A percentile compares a stretch with the other conserved stretches of the same genome.
These are phyloP conservation scores for Paecilomyces sp. DNA, from an alignment of 2,329 filamentous ascomycete genomes.

Conservation along the genomic window DNA sequence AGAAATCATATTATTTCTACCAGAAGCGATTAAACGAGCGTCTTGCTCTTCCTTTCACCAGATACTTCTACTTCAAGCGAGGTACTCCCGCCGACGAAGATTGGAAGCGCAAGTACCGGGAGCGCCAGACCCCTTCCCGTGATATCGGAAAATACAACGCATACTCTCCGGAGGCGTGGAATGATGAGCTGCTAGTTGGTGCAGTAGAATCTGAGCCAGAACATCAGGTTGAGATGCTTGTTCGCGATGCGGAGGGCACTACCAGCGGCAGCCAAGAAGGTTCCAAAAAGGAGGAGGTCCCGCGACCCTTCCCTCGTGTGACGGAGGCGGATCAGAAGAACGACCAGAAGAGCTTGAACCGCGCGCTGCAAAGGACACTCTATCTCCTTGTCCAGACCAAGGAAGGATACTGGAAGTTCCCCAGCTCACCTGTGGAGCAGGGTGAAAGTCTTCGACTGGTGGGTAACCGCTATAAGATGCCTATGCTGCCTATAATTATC, in stretches of 20 bases:
- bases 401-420: constrained; percentile 73
- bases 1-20: constrained; percentile 92
- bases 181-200: constrained; percentile 79
- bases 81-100: constrained; percentile 78
- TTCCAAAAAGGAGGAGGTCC: constrained; percentile 57
- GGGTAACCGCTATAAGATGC: constrained; percentile 28
- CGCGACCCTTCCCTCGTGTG: constrained; percentile 60
- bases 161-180: constrained; percentile 69
- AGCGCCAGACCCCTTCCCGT: constrained; percentile 69
- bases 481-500: neutral
- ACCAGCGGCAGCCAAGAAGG: constrained; percentile 31
- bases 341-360: constrained; percentile 72
- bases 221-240: constrained; percentile 58
- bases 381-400: constrained; percentile 75
- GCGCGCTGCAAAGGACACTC: constrained; percentile 70
- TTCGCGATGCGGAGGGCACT: constrained; percentile 63
- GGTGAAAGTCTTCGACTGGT: constrained; percentile 80
- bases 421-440: constrained; percentile 59
- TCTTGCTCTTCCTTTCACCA: constrained; percentile 75
- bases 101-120: constrained; percentile 78
- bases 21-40: constrained; percentile 95
- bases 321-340: constrained; percentile 72
- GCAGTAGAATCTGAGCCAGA: constrained; percentile 60
- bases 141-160: constrained; percentile 82
- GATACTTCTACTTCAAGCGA: constrained; percentile 91